phyloP scores from a whole-genome alignment of 2,329 filamentous ascomycete genomes.

The Pseudocercospora pini-densiflorae region DNA sequence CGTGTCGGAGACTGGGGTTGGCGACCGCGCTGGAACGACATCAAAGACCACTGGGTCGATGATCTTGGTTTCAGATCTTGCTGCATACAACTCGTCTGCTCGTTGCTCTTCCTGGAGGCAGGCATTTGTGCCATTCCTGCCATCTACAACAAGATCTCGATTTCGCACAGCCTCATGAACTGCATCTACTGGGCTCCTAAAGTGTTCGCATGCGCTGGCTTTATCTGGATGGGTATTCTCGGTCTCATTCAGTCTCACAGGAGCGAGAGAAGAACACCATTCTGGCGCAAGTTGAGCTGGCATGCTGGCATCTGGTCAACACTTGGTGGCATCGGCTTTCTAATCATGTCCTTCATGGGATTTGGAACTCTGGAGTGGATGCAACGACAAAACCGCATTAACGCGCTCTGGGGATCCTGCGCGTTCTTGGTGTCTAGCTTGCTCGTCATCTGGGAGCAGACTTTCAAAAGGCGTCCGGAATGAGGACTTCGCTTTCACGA shows the following conservation, averaged over 20 bases:
- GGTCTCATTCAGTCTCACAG: not conserved
- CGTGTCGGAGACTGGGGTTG: not conserved
- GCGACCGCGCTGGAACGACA: not conserved
- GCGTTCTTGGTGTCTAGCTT: constrained; percentile 2
- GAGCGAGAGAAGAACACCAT: not conserved
- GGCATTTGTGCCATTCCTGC: not conserved
- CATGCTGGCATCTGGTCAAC: not conserved
- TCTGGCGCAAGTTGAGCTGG: not conserved
- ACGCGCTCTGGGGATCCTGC: not conserved
- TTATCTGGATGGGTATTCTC: not conserved
- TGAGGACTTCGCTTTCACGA: not conserved
- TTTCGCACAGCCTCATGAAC: not conserved
- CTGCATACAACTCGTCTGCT: constrained; percentile 1
- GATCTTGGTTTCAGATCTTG: not conserved
- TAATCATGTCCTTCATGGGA: not conserved
- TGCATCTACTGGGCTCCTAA: constrained; percentile 1
- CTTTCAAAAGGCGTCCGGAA: not conserved
- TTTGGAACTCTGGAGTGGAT: not conserved
- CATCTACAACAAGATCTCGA: not conserved
- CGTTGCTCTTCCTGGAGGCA: not conserved
- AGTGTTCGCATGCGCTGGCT: not conserved
- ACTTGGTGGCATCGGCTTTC: not conserved
- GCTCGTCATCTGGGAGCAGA: not conserved
- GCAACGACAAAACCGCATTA: not conserved
- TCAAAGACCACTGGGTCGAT: not conserved